Evolutionary conservation across 139 green algal species (phyloP).

Genomic region (Ulvella scutata): DNA sequence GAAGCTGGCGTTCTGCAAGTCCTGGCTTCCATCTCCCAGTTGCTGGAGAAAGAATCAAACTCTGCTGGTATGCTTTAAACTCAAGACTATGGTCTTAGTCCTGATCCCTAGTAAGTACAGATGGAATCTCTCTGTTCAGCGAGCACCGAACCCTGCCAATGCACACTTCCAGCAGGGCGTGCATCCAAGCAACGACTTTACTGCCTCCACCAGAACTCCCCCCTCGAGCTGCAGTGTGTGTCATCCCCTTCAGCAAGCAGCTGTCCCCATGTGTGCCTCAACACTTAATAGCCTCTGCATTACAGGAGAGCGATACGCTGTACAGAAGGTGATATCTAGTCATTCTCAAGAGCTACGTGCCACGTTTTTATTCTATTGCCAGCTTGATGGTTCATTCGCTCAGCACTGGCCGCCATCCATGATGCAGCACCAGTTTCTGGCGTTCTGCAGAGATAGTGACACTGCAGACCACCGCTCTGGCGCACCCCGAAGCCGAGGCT

Average conservation of each 20-base stretch:
- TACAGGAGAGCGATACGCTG: constrained; percentile 22
- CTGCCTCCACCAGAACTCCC: not conserved
- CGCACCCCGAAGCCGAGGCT: constrained; percentile 12
- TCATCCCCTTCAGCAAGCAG: too few relatives aligned
- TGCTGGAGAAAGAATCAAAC: constrained; percentile 25
- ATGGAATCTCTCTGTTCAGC: not conserved
- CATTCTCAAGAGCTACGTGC: constrained; percentile 28
- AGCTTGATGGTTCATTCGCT: constrained; percentile 24
- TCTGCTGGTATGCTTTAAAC: too few relatives aligned
- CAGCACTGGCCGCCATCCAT: constrained; percentile 33
- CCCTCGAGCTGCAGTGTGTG: not conserved
- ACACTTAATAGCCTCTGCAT: constrained; percentile 6
- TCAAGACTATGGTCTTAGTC: too few relatives aligned
- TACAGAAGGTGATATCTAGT: constrained; percentile 22
- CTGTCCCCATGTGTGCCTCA: not conserved
- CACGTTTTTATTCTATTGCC: constrained; percentile 43
- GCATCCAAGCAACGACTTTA: not conserved
- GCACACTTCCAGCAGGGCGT: not conserved
- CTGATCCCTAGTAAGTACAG: constrained; percentile 23
- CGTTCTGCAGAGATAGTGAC: constrained; percentile 34
- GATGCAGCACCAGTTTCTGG: constrained; percentile 24
- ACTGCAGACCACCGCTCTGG: constrained; percentile 21
- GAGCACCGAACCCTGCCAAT: constrained; percentile 6
- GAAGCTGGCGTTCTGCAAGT: constrained; percentile 17
- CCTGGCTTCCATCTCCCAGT: constrained; percentile 13